These are phyloP conservation scores for Gnomoniopsis sp. DNA, from an alignment of 2,329 filamentous ascomycete species.

Conservation along the genomic window DNA sequence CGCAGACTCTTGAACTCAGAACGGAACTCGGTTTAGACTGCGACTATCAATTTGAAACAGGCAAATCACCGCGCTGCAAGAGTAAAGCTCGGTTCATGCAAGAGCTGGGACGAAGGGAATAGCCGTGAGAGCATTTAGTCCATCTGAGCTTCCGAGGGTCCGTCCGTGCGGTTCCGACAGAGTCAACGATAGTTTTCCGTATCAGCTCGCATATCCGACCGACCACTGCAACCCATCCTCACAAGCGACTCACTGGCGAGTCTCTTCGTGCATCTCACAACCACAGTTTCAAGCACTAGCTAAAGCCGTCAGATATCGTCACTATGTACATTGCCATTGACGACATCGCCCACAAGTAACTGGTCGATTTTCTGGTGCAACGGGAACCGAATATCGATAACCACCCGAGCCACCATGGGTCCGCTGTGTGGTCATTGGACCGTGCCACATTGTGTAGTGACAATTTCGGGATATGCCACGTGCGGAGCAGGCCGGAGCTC, in stretches of 20 bases:
- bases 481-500: background rate
- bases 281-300: background rate
- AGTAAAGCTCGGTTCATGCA: background rate
- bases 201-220: too few relatives aligned
- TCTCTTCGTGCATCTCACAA: background rate
- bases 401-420: background rate
- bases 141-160: background rate
- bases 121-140: background rate
- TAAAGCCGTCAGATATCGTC: background rate
- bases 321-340: background rate
- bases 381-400: background rate
- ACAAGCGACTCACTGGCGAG: background rate
- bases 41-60: constrained; percentile 1
- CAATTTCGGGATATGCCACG: constrained; percentile 2
- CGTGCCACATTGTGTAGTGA: background rate
- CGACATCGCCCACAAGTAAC: background rate
- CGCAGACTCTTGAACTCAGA: constrained; percentile 23
- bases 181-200: too few relatives aligned
- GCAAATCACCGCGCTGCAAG: background rate
- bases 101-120: background rate
- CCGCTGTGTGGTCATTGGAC: background rate
- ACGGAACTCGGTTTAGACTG: background rate
- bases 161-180: background rate
- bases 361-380: background rate
- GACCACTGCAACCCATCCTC: too few relatives aligned